These are phyloP conservation scores for Paecilomyces dactylethromorphus DNA, from an alignment of 2,329 filamentous ascomycete species.

Conservation along the genomic window DNA sequence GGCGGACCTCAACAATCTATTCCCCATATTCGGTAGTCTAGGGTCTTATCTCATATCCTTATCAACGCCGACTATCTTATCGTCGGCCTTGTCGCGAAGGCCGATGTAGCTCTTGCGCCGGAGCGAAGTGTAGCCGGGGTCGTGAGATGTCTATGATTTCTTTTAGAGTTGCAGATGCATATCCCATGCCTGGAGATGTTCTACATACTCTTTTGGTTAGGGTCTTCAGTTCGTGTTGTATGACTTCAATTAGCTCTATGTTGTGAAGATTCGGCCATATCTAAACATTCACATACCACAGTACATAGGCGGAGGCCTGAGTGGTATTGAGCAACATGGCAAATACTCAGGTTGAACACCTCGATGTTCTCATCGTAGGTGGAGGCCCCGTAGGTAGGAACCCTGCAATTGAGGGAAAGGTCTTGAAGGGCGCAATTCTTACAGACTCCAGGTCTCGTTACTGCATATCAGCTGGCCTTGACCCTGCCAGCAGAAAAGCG, in stretches of 20 bases:
- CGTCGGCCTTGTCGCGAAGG: neutral
- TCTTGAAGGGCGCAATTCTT: neutral
- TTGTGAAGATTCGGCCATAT: neutral
- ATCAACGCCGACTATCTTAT: neutral
- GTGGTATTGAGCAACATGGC: neutral
- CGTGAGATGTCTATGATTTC: neutral
- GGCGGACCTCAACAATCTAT: neutral
- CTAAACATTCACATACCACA: neutral
- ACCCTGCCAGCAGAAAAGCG: neutral
- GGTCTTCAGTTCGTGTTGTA: too few relatives aligned
- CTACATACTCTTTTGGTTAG: too few relatives aligned
- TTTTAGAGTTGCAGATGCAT: neutral
- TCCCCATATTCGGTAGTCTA: neutral
- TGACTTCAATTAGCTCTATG: neutral
- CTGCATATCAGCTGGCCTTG: neutral
- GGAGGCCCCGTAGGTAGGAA: neutral
- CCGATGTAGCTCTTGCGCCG: neutral
- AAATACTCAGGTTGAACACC: neutral
- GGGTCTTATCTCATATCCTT: neutral
- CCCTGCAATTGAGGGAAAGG: neutral
- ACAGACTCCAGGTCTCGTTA: neutral
- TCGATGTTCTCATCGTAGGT: neutral
- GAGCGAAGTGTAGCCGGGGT: neutral
- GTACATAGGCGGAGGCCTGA: neutral
- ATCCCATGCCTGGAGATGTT: neutral